Evolutionary conservation across 805 yeast species (phyloP).

Genomic region (Cyberlindnera mrakii): DNA sequence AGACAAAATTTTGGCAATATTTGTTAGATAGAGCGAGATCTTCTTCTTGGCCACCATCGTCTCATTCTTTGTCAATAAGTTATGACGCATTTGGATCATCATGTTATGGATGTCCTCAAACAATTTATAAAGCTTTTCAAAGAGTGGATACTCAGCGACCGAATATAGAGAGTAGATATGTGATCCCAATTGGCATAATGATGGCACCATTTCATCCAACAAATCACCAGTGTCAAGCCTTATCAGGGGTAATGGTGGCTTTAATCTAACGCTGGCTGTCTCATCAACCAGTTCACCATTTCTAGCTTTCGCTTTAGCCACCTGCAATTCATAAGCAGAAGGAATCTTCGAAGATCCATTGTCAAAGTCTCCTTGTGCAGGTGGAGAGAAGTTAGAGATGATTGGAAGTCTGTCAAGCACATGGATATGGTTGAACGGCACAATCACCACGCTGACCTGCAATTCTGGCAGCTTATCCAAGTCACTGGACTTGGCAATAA

Average conservation of each 20-base stretch:
- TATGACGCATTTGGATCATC: constrained; percentile 44
- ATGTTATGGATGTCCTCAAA: constrained; percentile 55
- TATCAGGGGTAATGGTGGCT: constrained; percentile 53
- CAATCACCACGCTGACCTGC: constrained; percentile 45
- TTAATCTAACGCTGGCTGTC: constrained; percentile 24
- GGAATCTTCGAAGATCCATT: constrained; percentile 24
- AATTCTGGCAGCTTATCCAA: constrained; percentile 59
- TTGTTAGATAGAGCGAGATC: constrained; percentile 47
- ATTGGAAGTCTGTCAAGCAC: constrained; percentile 38
- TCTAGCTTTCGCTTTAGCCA: constrained; percentile 24
- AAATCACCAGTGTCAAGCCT: constrained; percentile 38
- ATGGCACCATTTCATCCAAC: constrained; percentile 50
- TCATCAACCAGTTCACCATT: constrained; percentile 22
- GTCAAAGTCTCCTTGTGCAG: constrained; percentile 24
- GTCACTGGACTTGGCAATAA: constrained; percentile 50
- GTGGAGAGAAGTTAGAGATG: constrained; percentile 27
- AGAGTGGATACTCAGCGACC: constrained; percentile 60
- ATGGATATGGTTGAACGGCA: constrained; percentile 53
- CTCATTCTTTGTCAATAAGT: constrained; percentile 52
- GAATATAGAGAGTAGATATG: constrained; percentile 69
- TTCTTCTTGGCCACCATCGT: constrained; percentile 39
- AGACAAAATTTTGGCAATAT: constrained; percentile 55
- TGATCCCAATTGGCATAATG: constrained; percentile 50
- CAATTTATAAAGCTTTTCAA: constrained; percentile 45
- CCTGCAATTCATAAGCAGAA: constrained; percentile 29